Evolutionary conservation across 225 moss, liverwort and hornwort species (phyloP), one percentile per base, ranked within the genome.

Genomic region (Marchantia paleacea): DNA sequence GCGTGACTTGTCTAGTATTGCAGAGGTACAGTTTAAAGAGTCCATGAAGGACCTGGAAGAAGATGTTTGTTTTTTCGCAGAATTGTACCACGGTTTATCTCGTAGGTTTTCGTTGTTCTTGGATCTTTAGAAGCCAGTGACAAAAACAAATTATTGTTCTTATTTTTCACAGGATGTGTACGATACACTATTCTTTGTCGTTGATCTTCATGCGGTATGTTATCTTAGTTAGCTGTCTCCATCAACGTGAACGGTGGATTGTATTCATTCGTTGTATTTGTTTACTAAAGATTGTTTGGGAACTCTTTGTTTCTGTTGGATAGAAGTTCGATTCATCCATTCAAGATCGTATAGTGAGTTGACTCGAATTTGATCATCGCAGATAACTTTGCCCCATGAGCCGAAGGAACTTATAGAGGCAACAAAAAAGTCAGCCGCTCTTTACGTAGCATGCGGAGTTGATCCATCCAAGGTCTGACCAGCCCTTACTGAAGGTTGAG

Each of bases 171-270:
- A 97, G 99, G 99, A 99, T 28, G 85, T 91, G 28, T 95, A 99
- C 64, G 94, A 99, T 80, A 99, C 99, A 49, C 89, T 95, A 64
- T 99, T 95, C 83, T 95, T 99, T 75, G 95, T 99, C 25, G 99
- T 99, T 47, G 99, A 95, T 86, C 92, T 99, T 50, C 99, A 99
- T 88, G 99, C 99, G 89, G 97, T 97, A 93, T 24, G 47, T 48
- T 30, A 75, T 51, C 14, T 12, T 75, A 25, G 22, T 24, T 20
- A 20, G 10, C 47, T 70, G 10, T 49, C 18, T 8, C n/a, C 24
- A 39, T 39, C 39, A 39, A 39, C 18, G n/a, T 22, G 8, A 62
- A n/a, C 62, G n/a, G 18, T 24, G 3, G 62, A 62, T 62, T 62
- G 9, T 62, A 24, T 62, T 62, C n/a, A 62, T 16, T 6, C 24